Base-by-base conservation (phyloP, 306 rosid species). In the Datisca glomerata region DNA sequence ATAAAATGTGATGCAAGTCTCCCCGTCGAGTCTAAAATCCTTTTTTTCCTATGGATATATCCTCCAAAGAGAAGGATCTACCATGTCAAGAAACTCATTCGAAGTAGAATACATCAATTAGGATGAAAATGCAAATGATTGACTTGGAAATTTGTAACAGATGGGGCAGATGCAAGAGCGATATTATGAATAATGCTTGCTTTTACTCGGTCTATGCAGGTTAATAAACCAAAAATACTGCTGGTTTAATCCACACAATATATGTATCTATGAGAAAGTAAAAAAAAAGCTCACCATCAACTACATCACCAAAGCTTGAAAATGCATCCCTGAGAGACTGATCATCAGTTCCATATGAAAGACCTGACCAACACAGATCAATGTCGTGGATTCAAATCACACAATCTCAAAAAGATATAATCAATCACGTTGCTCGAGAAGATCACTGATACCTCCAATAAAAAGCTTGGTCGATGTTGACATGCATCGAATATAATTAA, bases 381-480 rank as follows among this genome's bases (percentile, higher is more conserved):
- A 39, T 16, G 17, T 12, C 36, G n/a, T 31, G 6, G 16, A 50
- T 21, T 17, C 8, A 31, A 19, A 41, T 8, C 23, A 21, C 15
- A 55, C 32, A 53, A 17, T 39, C 21, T 13, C 11, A 17, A 39
- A 15, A 6, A 39, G 17, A 39, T 8, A 1, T 2, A 3, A 15
- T 17, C 2, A 21, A 12, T n/a, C 2, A 6, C 5, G 12, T 5
- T 15, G 9, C 15, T 17, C 2, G 19, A 31, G 36, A n/a, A 13
- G 15, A 5, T 18, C 8, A 10, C 21, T n/a, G 41, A 51, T 61
- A 80, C 96, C 89, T 62, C 96, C 96, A 12, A 85, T 1, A 22
- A 76, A 85, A 47, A 85, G 96, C 81, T 74, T 85, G 7, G 84
- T 56, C 2, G 96, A 80, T 10, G 84, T 56, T 3, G 96, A 80